Evolutionary conservation across 805 yeast species (phyloP).

Genomic region (Wickerhamiella vanderwaltii): DNA sequence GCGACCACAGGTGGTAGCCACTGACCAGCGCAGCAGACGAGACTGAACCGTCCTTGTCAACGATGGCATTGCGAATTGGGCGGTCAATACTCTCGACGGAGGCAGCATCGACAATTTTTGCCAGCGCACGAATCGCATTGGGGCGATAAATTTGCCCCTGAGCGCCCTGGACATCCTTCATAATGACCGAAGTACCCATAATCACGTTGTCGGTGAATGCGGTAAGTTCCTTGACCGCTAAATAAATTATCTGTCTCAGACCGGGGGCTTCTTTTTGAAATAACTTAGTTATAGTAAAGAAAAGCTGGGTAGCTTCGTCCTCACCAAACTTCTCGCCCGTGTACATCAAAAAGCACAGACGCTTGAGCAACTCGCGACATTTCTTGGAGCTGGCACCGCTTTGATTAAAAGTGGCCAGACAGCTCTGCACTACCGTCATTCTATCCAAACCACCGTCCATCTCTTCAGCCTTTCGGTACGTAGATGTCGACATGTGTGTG

Average conservation of each 20-base stretch:
- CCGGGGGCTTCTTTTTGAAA: slow-evolving; percentile 83
- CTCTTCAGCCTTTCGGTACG: slow-evolving; percentile 82
- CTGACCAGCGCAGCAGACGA: slow-evolving; percentile 91
- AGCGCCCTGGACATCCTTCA: slow-evolving; percentile 93
- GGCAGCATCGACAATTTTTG: slow-evolving; percentile 69
- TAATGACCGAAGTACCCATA: slow-evolving; percentile 95
- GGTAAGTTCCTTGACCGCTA: slow-evolving; percentile 86
- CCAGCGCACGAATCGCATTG: slow-evolving; percentile 83
- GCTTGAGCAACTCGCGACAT: slow-evolving; percentile 72
- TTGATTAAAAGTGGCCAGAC: slow-evolving; percentile 83
- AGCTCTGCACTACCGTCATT: slow-evolving; percentile 95
- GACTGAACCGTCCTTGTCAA: slow-evolving; percentile 75
- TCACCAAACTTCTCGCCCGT: slow-evolving; percentile 79
- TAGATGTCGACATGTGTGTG: slow-evolving; percentile 77
- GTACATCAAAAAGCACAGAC: slow-evolving; percentile 68
- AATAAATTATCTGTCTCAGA: slow-evolving; percentile 83
- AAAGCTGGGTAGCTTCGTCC: slow-evolving; percentile 81
- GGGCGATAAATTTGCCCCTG: slow-evolving; percentile 72
- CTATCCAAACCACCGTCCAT: slow-evolving; percentile 73
- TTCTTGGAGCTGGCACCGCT: slow-evolving; percentile 79
- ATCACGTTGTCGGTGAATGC: slow-evolving; percentile 77
- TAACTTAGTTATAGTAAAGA: slow-evolving; percentile 85
- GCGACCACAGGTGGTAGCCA: slow-evolving; percentile 79
- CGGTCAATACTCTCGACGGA: slow-evolving; percentile 92
- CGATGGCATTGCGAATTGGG: slow-evolving; percentile 81